phyloP scores from a whole-genome alignment of 495 filamentous ascomycete genomes.

The Xylaria curta region DNA sequence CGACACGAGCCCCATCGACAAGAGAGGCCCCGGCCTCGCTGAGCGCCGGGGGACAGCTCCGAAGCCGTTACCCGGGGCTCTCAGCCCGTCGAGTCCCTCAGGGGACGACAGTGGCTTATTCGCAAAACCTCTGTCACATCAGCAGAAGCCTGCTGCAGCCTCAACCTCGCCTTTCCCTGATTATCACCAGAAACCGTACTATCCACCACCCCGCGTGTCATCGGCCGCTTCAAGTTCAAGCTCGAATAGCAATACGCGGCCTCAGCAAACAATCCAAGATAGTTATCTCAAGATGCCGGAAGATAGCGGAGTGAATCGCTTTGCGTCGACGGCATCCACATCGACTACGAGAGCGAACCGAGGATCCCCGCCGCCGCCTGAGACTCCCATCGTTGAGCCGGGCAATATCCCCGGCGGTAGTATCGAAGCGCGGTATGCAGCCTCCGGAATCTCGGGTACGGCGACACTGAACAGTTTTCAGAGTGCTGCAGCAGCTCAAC shows the following conservation, averaged over 20 bases:
- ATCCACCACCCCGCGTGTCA: conserved; percentile 51
- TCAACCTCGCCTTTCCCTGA: conserved; percentile 50
- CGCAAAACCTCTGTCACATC: conserved; percentile 56
- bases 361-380: conserved; percentile 93
- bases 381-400: conserved; percentile 85
- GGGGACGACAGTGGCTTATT: conserved; percentile 75
- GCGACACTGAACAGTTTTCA: conserved; percentile 80
- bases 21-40: conserved; percentile 62
- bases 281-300: conserved; percentile 40
- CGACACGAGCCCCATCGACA: conserved; percentile 55
- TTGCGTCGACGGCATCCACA: conserved; percentile 86
- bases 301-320: conserved; percentile 70
- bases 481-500: conserved; percentile 80
- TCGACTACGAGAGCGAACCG: conserved; percentile 91
- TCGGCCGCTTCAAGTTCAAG: conserved; percentile 59
- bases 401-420: conserved; percentile 72
- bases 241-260: conserved; percentile 39
- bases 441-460: conserved; percentile 84
- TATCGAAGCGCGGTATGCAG: conserved; percentile 89
- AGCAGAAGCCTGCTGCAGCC: conserved; percentile 37
- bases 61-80: conserved; percentile 65
- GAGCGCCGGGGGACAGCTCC: conserved; percentile 76
- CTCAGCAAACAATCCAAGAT: conserved; percentile 30
- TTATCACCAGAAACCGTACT: conserved; percentile 57
- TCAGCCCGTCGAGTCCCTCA: conserved; percentile 75